phyloP scores from a whole-genome alignment of 192 early-diverging fungal species.

The Diversispora epigaea region DNA sequence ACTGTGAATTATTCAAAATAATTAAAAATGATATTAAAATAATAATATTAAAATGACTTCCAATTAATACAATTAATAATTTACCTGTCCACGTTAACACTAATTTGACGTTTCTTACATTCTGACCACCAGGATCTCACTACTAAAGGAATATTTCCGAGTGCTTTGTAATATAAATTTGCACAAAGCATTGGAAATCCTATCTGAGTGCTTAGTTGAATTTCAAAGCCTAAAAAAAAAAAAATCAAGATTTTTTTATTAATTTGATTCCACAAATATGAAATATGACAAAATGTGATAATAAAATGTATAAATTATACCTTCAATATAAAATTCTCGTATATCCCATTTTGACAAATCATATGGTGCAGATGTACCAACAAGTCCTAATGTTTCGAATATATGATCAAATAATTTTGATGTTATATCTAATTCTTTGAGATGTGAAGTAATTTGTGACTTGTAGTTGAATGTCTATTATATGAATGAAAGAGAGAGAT shows the following conservation, averaged over 20 bases:
- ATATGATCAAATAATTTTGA: conserved; percentile 59
- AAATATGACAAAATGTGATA: not conserved
- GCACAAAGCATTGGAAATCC: conserved; percentile 67
- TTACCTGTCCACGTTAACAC: conserved; percentile 68
- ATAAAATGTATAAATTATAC: conserved; percentile 40
- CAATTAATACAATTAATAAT: not conserved
- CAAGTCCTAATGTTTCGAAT: conserved; percentile 66
- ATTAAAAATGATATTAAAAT: not conserved
- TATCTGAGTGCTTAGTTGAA: conserved; percentile 40
- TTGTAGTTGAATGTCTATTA: conserved; percentile 67
- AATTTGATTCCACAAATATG: not conserved
- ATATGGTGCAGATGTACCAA: conserved; percentile 45
- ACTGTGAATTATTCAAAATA: conserved; percentile 32
- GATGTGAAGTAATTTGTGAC: conserved; percentile 52
- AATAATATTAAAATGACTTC: not conserved
- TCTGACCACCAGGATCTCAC: conserved; percentile 80
- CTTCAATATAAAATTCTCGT: conserved; percentile 60
- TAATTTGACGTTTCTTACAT: conserved; percentile 75
- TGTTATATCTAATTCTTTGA: conserved; percentile 53
- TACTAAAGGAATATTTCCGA: conserved; percentile 66
- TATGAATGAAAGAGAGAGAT: not conserved
- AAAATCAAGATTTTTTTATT: not conserved
- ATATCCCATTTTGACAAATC: conserved; percentile 72
- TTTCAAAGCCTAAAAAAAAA: conserved; percentile 46
- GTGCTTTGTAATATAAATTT: conserved; percentile 67